Evolutionary conservation across 2,329 filamentous ascomycete genomes (phyloP), one percentile per base, ranked within the genome.

Genomic region (Claviceps monticola): DNA sequence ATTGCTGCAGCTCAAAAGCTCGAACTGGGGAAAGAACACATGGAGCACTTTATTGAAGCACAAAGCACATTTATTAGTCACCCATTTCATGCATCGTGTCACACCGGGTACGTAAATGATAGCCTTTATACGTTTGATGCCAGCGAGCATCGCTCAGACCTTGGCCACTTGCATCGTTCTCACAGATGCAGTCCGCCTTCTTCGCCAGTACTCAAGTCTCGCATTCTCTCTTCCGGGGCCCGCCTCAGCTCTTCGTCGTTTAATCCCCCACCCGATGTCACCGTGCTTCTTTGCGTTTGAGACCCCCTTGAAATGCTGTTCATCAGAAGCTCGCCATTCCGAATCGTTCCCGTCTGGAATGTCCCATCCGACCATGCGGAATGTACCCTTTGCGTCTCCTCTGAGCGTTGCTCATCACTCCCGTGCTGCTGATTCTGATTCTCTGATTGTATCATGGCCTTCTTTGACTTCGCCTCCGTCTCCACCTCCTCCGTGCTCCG

Each of bases 121-220:
- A 14, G 29, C 34, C 46, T 26, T 21, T 41, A 26, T 14, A 14
- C 48, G 29, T 11, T 21, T 26, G 50, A 52, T 51, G 41, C 49
- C 51, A 13, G 13, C 38, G 39, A 52, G 51, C 46, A 50, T 29
- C 14, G 37, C 36, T 14, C n/a, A 29, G 46, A 5, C n/a, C 36
- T 3, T 19, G 3, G 46, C 29, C 51, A 19, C 46, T 13, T 14
- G 14, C 11, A 21, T 11, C 11, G 2, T 21, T 19, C 23, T 54
- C 48, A 85, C 46, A 86, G 65, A 67, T 86, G 80, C 70, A 86
- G 71, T 1, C 82, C 82, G 19, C 73, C 76, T 4, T 80, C 74
- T 13, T 71, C 61, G 13, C 61, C 71, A 3, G 65, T 64, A 13
- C 61, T 68, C 23, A 74, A 60, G 6, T 66, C 59, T 46, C 71